These are phyloP conservation scores for Phyllosticta citrichinensis DNA, from an alignment of 2,329 filamentous ascomycete species.

Conservation along the genomic window DNA sequence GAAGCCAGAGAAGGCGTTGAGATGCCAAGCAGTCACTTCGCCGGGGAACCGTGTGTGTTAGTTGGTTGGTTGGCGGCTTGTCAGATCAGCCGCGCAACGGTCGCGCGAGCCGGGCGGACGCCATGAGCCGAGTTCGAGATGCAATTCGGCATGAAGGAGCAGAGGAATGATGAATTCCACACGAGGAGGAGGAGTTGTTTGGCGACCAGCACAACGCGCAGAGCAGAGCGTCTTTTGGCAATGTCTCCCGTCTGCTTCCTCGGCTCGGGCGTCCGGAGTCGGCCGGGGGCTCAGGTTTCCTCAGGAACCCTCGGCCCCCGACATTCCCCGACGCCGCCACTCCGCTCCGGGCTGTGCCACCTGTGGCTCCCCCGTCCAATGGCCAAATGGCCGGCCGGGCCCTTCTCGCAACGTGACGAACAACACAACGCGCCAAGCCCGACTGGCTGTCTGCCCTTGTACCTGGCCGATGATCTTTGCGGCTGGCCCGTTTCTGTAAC, in stretches of 20 bases:
- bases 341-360: not conserved
- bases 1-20: not conserved
- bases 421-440: conserved; percentile 3
- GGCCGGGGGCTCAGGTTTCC: too few relatives aligned
- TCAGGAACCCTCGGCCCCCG: not conserved
- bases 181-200: too few relatives aligned
- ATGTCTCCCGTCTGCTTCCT: too few relatives aligned
- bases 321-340: not conserved
- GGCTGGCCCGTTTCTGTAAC: conserved; percentile 6
- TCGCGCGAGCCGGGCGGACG: not conserved
- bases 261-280: too few relatives aligned
- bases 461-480: conserved; percentile 5
- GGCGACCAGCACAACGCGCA: too few relatives aligned
- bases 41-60: not conserved
- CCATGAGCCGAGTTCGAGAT: not conserved
- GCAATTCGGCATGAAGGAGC: too few relatives aligned
- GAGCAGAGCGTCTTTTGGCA: too few relatives aligned
- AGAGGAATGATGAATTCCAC: too few relatives aligned
- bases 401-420: conserved; percentile 6
- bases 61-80: not conserved
- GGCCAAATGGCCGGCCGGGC: not conserved
- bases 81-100: not conserved
- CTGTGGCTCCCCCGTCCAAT: not conserved
- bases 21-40: not conserved
- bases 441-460: not conserved